Base-by-base conservation (phyloP, 768 basidiomycete genomes). In the Mycena capillaripes region DNA sequence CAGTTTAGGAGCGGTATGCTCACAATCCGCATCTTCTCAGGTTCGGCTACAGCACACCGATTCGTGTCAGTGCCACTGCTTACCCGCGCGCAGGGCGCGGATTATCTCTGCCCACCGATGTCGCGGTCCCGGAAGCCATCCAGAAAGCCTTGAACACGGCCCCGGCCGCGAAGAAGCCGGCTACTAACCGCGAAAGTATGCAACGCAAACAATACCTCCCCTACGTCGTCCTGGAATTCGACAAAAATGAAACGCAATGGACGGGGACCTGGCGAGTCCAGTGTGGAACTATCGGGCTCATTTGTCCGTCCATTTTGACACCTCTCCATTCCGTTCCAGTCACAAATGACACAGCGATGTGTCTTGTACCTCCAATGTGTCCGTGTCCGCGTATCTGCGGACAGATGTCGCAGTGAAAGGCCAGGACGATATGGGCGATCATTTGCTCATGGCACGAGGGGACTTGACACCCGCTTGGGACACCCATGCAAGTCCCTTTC, bases 241-340 rank as follows among this genome's bases (percentile, higher is more conserved):
- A 96, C 85, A 96, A 96, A 88, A 99, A 99, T 82, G 97, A 99
- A 82, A 92, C 84, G 97, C 97, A 14, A 88, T 98, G 78, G 97
- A 95, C 11, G 98, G 97, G n/a, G 96, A 98, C 82, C 89, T 99
- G 58, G 78, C 89, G 16, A 91, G 88, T 76, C 98, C 98, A 4
- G 89, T 95, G 59, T 99, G 98, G 97, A 96, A 97, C 84, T 98
- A 97, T 79, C 90, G 94, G 44, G 95, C 98, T 34, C 91, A 96
- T 73, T 99, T 99, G 96, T 98, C 81, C 79, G 95, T 89, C 42
- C 9, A 62, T 56, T 63, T 55, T 25, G 34, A 62, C 68, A 56
- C 27, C 30, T 66, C 36, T 61, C 27, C 21, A 25, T 34, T n/a
- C 23, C 29, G n/a, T 32, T 63, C 46, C 42, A 58, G 36, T 66